Percentiles rank a stretch among this genome's conserved stretches.
These are phyloP conservation scores for Cornus kousa DNA, from an alignment of 148 eudicot species.

Conservation along the genomic window DNA sequence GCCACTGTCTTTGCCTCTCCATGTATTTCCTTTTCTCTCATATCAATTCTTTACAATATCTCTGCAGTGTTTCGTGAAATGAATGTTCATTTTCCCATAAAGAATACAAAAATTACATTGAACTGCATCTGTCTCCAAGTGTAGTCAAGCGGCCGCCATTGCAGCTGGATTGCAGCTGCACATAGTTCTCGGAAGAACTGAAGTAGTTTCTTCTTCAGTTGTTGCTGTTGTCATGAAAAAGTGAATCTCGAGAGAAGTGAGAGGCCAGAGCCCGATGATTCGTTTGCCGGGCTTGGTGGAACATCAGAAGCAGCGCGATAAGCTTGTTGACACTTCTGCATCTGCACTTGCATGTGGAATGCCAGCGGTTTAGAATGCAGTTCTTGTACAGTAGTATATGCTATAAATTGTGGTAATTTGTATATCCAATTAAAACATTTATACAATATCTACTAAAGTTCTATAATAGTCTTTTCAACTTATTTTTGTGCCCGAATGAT, in stretches of 20 bases:
- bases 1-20: not conserved
- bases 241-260: conserved; percentile 90
- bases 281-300: conserved; percentile 58
- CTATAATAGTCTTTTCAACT: not conserved
- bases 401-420: too few relatives aligned
- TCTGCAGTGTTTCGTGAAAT: not conserved
- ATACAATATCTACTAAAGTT: not conserved
- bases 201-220: not conserved
- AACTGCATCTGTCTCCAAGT: not conserved
- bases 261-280: conserved; percentile 44
- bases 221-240: conserved; percentile 39
- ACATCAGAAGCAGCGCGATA: conserved; percentile 51
- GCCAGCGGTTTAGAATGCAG: conserved; percentile 9
- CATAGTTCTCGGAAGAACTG: not conserved
- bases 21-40: not conserved
- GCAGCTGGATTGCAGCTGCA: conserved; percentile 3
- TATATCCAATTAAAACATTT: not conserved
- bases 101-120: conserved; percentile 11
- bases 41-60: conserved; percentile 18
- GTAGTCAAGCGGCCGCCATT: not conserved
- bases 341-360: conserved; percentile 35
- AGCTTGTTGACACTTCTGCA: conserved; percentile 90
- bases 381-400: not conserved
- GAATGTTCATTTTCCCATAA: conserved; percentile 11
- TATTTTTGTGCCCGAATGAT: not conserved